Conservation (phyloP, 768 basidiomycete species). For the Symmetrospora coprosmae region DNA sequence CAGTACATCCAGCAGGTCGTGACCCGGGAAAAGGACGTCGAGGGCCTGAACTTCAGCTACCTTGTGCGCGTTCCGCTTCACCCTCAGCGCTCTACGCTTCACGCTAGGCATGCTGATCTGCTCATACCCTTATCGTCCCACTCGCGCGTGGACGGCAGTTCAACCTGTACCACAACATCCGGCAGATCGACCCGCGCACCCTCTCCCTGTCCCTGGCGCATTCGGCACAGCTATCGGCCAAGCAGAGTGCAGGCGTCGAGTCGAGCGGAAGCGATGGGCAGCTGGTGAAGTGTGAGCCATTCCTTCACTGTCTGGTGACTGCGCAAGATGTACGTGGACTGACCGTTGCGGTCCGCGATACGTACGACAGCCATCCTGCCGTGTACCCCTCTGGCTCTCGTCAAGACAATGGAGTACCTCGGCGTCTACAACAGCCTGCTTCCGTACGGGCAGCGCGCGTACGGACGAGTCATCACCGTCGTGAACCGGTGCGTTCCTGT, state of each 20-base stretch:
- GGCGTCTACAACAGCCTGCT: constrained; percentile 88
- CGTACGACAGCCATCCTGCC: constrained; percentile 62
- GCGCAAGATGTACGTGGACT: not conserved
- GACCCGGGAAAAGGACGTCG: constrained; percentile 91
- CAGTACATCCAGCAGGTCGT: constrained; percentile 97
- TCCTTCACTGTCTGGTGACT: not conserved
- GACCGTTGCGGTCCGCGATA: too few species aligned
- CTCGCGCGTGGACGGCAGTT: too few species aligned
- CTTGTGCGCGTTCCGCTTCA: constrained; percentile 79
- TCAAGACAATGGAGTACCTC: constrained; percentile 79
- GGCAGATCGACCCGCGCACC: constrained; percentile 69
- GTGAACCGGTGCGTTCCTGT: constrained; percentile 62
- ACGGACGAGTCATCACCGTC: constrained; percentile 80
- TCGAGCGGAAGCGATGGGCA: constrained; percentile 51
- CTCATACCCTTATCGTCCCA: not conserved
- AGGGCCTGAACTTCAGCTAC: constrained; percentile 80
- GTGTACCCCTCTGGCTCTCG: constrained; percentile 90
- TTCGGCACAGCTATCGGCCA: constrained; percentile 25
- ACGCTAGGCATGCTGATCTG: not conserved
- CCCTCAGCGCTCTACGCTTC: constrained; percentile 65
- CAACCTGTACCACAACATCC: constrained; percentile 51
- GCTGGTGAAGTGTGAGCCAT: constrained; percentile 54
- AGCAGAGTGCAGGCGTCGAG: constrained; percentile 25
- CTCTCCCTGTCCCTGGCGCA: constrained; percentile 41
- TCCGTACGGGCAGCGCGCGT: constrained; percentile 85